Evolutionary conservation across 2,329 filamentous ascomycete species (phyloP), one percentile per base, ranked within the genome.

Genomic region (Cladosporium sp.): DNA sequence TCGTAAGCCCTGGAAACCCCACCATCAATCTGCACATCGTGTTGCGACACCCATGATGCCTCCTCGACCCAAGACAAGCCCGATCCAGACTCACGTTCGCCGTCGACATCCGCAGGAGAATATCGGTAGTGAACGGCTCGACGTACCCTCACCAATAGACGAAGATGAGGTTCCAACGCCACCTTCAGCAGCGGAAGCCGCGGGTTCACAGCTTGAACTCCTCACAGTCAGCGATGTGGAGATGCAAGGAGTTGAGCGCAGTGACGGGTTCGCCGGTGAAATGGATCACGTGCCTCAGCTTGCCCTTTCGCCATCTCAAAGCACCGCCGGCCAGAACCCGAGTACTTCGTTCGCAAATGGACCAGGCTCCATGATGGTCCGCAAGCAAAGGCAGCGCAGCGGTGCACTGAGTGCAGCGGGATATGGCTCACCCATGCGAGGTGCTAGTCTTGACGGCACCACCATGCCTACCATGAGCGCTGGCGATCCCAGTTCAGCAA

Each of bases 161-260:
- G 70, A 73, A 55, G 69, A 73, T 57, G 71, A 73, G 51, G 69
- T 70, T 14, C 69, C 68, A 3, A 72, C 71, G 17, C 70, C 67
- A 37, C 67, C 68, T 5, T 68, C 65, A 25, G 70, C 69, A 12
- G 69, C 70, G 17, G 69, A 70, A 52, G 66, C 66, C 20, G 68
- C 70, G 14, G 71, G 70, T 40, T 71, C 69, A 8, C 71, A 73
- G 54, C 67, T 74, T 20, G 69, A 66, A 42, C 66, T 72, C 61
- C 66, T 74, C 50, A 70, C 61, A 55, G 70, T 74, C 42, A 71
- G 63, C 47, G 72, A 74, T 62, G 67, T 73, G 43, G 70, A 74
- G 40, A 69, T 74, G 64, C 51, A 56, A 22, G 51, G 52, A 17
- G 39, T 51, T 14, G 54, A 57, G 30, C 19, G 38, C 12, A 38